Evolutionary conservation across 1,284 basidiomycete genomes (phyloP), one percentile per base, ranked within the genome.

Genomic region (Cutaneotrichosporon daszewskae): DNA sequence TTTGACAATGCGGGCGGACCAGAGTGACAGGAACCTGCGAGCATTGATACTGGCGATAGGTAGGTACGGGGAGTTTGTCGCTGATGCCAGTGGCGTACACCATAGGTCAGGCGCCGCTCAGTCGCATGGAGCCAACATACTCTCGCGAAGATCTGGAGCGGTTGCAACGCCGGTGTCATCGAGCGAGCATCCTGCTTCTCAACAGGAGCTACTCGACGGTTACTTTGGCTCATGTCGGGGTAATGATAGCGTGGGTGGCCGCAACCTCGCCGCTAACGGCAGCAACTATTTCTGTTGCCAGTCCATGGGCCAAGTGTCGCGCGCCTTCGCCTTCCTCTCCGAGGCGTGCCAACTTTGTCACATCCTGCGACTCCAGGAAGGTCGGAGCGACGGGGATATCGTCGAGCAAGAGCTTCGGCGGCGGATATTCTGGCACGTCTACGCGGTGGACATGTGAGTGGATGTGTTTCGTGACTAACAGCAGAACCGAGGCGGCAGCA

Each of bases 221-320:
- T 5, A 37, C 39, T 7, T 23, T 55, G 5, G 24, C 34, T 23
- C 47, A 52, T 6, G 45, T 59, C 22, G 58, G 43, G 2, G 40
- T 45, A 4, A 39, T 59, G 3, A 53, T 55, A 14, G 36, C 47
- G 55, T 57, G 35, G 40, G 57, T 45, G 23, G 5, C 14, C 24
- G 6, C 18, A 7, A 7, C 2, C 5, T 16, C 8, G 7, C 5
- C 28, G 32, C 50, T 37, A 28, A 22, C 10, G 6, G 9, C 28
- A 60, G 59, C 1, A 54, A 53, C 18, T 56, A 61, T 44, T 61
- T 61, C 32, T 55, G 52, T 39, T 57, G 53, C 34, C 53, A 57
- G 32, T 54, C 51, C 10, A 44, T 54, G 9, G 54, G 57, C 5
- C 38, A 55, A 40, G 49, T 37, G 20, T 49, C 47, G 14, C 46